phyloP scores from a whole-genome alignment of 306 rosid genomes.

The Alnus rubra region DNA sequence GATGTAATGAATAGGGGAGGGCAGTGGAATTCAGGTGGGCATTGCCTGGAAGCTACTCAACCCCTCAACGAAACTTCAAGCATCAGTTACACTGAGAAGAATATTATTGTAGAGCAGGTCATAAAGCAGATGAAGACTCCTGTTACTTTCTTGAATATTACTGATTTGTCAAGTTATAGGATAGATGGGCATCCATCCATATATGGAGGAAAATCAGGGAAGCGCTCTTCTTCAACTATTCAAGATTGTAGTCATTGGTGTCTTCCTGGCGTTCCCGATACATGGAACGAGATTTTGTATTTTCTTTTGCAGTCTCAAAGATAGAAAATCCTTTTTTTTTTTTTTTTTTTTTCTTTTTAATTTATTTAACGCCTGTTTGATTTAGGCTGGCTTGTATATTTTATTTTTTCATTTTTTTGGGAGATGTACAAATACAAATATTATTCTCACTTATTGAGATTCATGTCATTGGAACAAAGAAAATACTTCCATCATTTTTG shows the following conservation, averaged over 20 bases:
- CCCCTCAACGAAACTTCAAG: slow-evolving; percentile 53
- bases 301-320: slow-evolving; percentile 51
- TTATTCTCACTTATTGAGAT: not conserved
- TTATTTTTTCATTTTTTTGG: not conserved
- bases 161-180: slow-evolving; percentile 68
- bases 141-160: slow-evolving; percentile 72
- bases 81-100: slow-evolving; percentile 50
- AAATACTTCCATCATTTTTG: not conserved
- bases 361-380: slow-evolving; percentile 6
- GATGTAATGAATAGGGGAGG: slow-evolving; percentile 67
- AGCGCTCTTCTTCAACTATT: slow-evolving; percentile 31
- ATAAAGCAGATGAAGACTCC: slow-evolving; percentile 69
- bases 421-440: not conserved
- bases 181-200: slow-evolving; percentile 85
- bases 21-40: slow-evolving; percentile 92
- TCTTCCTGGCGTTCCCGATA: slow-evolving; percentile 93
- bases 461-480: not conserved
- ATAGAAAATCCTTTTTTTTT: slow-evolving; percentile 8
- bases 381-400: not conserved
- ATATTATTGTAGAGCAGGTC: slow-evolving; percentile 55
- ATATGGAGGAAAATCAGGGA: slow-evolving; percentile 55
- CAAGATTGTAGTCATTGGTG: slow-evolving; percentile 99
- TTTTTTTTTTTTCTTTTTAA: slow-evolving; percentile 9
- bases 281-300: slow-evolving; percentile 78
- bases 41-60: slow-evolving; percentile 63